Base-by-base conservation (phyloP, 2,329 filamentous ascomycete species). In the Diaporthe australafricana region DNA sequence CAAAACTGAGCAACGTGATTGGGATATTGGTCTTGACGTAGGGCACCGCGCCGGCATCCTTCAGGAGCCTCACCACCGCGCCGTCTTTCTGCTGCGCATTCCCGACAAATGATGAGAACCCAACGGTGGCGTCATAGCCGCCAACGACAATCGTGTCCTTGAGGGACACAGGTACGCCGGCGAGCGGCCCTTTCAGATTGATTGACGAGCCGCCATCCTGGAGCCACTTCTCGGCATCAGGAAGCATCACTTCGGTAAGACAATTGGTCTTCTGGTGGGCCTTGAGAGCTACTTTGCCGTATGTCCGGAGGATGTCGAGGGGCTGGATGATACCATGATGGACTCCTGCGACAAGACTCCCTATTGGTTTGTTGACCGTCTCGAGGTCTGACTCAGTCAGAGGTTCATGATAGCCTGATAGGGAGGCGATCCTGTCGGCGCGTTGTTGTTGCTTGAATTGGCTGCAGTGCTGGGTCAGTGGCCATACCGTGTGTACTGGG, bases 21-120 rank as follows among this genome's bases (percentile, higher is more conserved):
- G 95, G 96, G 2, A 97, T 81, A 74, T 96, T 96, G 0, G 95
- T 98, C 86, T 98, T 98, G 75, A 95, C 94, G 79, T 97, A 98
- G 0, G 95, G 95, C 2, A 98, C 88, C 0, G 95, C 95, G 27
- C 95, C 93, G 2, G 94, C 94, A 79, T 96, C 93, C 79, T 97
- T 97, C 66, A 98, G 86, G 52, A 98, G 82, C 70, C 88, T 89
- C 27, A 94, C 91, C 77, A 94, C 89, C 2, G 90, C 85, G 0
- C 95, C 94, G 83, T 98, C 95, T 35, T 88, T 81, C 0, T 80
- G 70, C 47, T 87, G 84, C 17, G 91, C 91, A 77, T 95, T 93
- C 63, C 90, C 90, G 0, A 91, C 89, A 75, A 94, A 90, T 67
- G 86, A 84, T 45, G 93, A 94, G 81, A 95, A 97, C 2, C 94